These are phyloP conservation scores for Leishmania arabica DNA, from an alignment of 208 protist species.

Conservation along the genomic window DNA sequence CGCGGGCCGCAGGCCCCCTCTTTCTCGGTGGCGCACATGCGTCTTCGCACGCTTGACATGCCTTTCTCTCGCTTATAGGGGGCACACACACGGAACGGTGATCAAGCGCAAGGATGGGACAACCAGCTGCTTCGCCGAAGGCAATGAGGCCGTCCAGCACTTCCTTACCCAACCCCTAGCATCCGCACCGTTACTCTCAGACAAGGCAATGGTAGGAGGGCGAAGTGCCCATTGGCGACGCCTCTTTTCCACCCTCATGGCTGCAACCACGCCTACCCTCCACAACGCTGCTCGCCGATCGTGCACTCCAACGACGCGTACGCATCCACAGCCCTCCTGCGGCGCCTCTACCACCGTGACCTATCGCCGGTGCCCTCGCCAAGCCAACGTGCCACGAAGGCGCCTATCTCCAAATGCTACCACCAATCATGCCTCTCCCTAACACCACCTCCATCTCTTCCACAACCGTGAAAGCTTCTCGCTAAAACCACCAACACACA, in stretches of 20 bases:
- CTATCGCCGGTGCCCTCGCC: too few species aligned
- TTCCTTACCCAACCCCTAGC: not conserved
- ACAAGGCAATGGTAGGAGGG: too few species aligned
- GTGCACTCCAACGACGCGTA: not conserved
- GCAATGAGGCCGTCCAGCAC: not conserved
- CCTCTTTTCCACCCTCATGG: not conserved
- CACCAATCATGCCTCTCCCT: too few species aligned
- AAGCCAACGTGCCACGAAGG: too few species aligned
- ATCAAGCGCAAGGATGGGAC: not conserved
- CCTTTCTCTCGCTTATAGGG: not conserved
- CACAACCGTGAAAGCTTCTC: too few species aligned
- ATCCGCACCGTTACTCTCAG: not conserved
- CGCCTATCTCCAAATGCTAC: too few species aligned
- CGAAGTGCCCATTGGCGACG: not conserved
- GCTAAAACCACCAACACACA: too few species aligned
- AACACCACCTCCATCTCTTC: too few species aligned
- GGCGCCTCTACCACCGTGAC: not conserved
- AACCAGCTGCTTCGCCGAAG: not conserved
- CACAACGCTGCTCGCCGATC: too few species aligned
- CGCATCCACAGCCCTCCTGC: not conserved
- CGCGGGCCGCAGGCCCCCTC: too few species aligned
- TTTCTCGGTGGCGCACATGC: not conserved
- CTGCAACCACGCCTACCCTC: not conserved
- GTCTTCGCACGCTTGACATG: not conserved
- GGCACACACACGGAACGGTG: not conserved